Conservation (phyloP, 345 rosid species). For the Erodium maritimum region DNA sequence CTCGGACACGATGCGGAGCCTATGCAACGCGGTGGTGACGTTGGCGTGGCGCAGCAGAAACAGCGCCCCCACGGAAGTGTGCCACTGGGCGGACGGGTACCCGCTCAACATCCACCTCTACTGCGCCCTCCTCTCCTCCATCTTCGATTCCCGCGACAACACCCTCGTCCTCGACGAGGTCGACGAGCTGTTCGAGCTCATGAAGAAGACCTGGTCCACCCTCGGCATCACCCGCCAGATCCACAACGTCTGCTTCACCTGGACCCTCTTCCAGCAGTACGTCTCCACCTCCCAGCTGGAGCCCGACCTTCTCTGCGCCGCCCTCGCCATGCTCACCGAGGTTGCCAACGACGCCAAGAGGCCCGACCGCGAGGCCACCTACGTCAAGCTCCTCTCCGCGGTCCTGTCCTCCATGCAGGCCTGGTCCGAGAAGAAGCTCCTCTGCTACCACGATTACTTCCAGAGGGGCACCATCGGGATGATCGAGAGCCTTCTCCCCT, state of each 20-base stretch:
- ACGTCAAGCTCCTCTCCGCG: conserved; percentile 23
- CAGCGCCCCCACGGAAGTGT: conserved; percentile 25
- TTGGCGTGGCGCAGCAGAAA: conserved; percentile 31
- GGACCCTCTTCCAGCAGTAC: conserved; percentile 36
- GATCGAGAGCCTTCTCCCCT: conserved; percentile 62
- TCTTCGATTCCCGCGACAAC: conserved; percentile 32
- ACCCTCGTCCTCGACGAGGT: conserved; percentile 38
- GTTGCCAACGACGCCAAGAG: conserved; percentile 37
- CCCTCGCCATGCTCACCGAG: conserved; percentile 31
- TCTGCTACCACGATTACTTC: conserved; percentile 64
- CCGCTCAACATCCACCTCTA: conserved; percentile 36
- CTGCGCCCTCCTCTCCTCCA: conserved; percentile 23
- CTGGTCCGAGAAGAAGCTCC: conserved; percentile 37
- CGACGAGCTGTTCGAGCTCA: conserved; percentile 34
- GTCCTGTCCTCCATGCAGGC: conserved; percentile 33
- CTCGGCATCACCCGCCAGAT: conserved; percentile 27
- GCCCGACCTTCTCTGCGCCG: conserved; percentile 32
- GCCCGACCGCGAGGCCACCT: conserved; percentile 29
- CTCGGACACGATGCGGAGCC: conserved; percentile 29
- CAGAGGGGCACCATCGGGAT: conserved; percentile 50
- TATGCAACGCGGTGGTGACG: conserved; percentile 32
- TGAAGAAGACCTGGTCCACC: conserved; percentile 43
- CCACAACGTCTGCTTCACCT: conserved; percentile 33
- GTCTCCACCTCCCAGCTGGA: conserved; percentile 27
- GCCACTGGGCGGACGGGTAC: conserved; percentile 48